Percentiles rank a stretch among this genome's conserved stretches.
These are phyloP conservation scores for Albifimbria verrucaria DNA, from an alignment of 2,329 filamentous ascomycete species.

Conservation along the genomic window DNA sequence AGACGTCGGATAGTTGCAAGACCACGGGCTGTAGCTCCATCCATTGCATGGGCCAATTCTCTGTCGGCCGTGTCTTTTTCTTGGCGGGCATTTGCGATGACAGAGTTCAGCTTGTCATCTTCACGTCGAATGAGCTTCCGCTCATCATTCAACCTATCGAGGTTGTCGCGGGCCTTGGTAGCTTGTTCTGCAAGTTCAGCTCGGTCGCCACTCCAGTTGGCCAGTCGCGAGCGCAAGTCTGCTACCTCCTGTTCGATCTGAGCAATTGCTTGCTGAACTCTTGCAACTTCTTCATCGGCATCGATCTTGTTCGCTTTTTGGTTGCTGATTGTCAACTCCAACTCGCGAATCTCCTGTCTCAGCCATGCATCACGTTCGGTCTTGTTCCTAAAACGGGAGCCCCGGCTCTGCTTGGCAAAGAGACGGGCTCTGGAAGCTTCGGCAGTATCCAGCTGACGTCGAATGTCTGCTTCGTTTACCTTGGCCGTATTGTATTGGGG, in stretches of 20 bases:
- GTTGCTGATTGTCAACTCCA: constrained; percentile 70
- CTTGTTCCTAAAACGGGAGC: constrained; percentile 83
- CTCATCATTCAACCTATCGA: constrained; percentile 80
- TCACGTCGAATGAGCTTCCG: constrained; percentile 85
- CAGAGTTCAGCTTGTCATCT: constrained; percentile 79
- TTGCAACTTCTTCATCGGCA: constrained; percentile 75
- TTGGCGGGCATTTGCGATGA: constrained; percentile 70
- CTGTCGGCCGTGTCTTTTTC: constrained; percentile 77
- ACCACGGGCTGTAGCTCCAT: constrained; percentile 81
- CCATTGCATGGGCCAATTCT: constrained; percentile 79
- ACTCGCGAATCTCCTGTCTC: constrained; percentile 74
- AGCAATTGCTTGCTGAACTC: constrained; percentile 68
- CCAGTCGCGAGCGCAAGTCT: constrained; percentile 66
- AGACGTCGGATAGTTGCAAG: constrained; percentile 82
- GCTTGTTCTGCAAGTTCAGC: constrained; percentile 70
- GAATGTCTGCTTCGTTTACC: constrained; percentile 67
- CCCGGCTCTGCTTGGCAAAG: constrained; percentile 88
- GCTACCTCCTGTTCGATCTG: constrained; percentile 71
- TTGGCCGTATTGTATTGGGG: constrained; percentile 75
- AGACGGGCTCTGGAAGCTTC: constrained; percentile 74
- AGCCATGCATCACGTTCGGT: constrained; percentile 83
- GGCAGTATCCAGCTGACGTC: constrained; percentile 69
- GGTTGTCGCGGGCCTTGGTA: constrained; percentile 70
- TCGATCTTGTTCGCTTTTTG: constrained; percentile 84
- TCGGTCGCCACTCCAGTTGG: constrained; percentile 74